Conservation (phyloP, 1,139 yeast species). For the Ogataea hybrid region DNA sequence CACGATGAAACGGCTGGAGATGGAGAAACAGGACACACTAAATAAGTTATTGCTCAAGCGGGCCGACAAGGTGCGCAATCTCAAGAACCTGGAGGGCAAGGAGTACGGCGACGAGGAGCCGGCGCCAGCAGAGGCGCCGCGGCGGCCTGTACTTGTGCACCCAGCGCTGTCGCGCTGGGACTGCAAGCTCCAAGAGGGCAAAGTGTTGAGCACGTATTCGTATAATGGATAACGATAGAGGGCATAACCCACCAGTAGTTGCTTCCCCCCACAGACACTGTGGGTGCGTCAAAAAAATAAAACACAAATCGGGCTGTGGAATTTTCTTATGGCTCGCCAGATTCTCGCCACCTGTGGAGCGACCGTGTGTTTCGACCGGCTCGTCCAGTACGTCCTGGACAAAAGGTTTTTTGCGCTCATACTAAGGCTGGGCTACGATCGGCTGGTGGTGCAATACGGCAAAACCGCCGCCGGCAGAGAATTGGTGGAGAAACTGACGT, state of each 20-base stretch:
- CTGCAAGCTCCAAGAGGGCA: slow-evolving; percentile 22
- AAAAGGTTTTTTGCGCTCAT: slow-evolving; percentile 39
- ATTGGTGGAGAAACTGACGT: slow-evolving; percentile 13
- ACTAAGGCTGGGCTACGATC: slow-evolving; percentile 35
- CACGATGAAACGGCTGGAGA: no score
- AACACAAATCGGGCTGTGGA: slow-evolving; percentile 1
- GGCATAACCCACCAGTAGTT: no score
- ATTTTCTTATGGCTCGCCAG: slow-evolving; percentile 17
- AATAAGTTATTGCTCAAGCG: no score
- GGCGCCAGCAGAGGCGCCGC: slow-evolving; percentile 27
- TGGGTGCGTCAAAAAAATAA: no score
- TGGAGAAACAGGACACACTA: no score
- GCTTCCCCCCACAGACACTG: no score
- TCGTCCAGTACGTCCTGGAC: slow-evolving; percentile 45
- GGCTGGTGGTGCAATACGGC: slow-evolving; percentile 70
- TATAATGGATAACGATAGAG: slow-evolving; percentile 1
- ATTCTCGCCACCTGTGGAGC: slow-evolving; percentile 79
- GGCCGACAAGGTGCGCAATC: slow-evolving; percentile 59
- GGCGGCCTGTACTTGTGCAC: slow-evolving; percentile 42
- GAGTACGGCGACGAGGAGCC: slow-evolving; percentile 36
- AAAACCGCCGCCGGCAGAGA: slow-evolving; percentile 34
- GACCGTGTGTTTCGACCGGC: slow-evolving; percentile 66
- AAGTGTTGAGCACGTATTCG: slow-evolving; percentile 14
- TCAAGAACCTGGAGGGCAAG: slow-evolving; percentile 34
- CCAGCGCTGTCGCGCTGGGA: slow-evolving; percentile 48